These are phyloP conservation scores for Phlebiopsis gigantea DNA, from an alignment of 768 basidiomycete genomes.

Conservation along the genomic window DNA sequence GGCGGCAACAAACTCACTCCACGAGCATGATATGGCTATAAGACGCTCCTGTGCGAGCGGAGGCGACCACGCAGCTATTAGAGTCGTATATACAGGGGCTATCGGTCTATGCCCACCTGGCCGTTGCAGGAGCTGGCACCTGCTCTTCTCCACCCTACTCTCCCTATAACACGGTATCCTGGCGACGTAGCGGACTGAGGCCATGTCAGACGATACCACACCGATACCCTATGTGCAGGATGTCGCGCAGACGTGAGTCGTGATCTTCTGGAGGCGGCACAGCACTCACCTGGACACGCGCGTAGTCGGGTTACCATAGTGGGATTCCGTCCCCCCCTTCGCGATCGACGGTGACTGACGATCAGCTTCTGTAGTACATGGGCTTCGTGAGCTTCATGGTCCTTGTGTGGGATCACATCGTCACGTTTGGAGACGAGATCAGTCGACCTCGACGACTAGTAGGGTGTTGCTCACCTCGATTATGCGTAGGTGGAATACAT, in stretches of 20 bases:
- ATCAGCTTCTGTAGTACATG: conserved; percentile 33
- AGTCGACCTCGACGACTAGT: conserved; percentile 1
- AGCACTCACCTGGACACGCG: background rate
- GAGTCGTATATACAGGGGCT: too few relatives aligned
- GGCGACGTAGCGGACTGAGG: background rate
- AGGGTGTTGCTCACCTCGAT: background rate
- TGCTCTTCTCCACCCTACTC: background rate
- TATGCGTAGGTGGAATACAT: conserved; percentile 39
- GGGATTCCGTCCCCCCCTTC: background rate
- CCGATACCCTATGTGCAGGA: background rate
- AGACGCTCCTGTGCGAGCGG: too few relatives aligned
- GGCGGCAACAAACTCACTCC: background rate
- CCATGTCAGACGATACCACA: background rate
- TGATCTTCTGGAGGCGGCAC: background rate
- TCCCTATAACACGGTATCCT: background rate
- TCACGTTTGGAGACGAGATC: conserved; percentile 46
- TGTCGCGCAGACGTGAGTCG: conserved; percentile 7
- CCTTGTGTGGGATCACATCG: conserved; percentile 52
- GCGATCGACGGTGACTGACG: background rate
- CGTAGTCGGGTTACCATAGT: conserved; percentile 11
- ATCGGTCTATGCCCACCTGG: background rate
- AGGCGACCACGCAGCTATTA: too few relatives aligned
- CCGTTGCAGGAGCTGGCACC: too few relatives aligned
- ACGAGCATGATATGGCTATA: background rate
- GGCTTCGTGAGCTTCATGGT: conserved; percentile 47